phyloP scores from a whole-genome alignment of 2,329 filamentous ascomycete species.

The Mycosphaerelloides madeirae region DNA sequence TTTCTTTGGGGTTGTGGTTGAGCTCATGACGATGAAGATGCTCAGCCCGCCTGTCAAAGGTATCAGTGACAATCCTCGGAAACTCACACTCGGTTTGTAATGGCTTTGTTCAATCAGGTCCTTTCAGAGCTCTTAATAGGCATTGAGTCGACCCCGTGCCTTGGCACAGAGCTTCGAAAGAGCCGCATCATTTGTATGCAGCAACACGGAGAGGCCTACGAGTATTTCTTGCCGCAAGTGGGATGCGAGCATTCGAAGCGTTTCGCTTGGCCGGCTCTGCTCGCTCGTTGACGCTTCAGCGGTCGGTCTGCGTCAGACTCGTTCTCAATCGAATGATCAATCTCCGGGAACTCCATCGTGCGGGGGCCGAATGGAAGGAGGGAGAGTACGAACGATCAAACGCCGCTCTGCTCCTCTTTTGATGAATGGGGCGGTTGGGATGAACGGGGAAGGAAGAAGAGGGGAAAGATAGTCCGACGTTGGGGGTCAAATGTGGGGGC shows the following conservation, averaged over 20 bases:
- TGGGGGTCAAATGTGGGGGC: no score
- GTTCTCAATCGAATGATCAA: background rate
- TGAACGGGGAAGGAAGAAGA: no score
- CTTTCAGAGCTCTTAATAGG: background rate
- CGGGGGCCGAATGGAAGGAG: no score
- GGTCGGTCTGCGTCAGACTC: background rate
- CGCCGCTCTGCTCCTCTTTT: no score
- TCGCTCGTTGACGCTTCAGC: slow-evolving; percentile 40
- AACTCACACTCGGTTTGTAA: no score
- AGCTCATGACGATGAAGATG: slow-evolving; percentile 91
- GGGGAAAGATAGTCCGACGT: no score
- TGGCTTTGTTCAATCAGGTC: background rate
- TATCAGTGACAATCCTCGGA: background rate
- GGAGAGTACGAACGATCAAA: no score
- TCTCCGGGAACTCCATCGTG: no score
- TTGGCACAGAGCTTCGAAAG: no score
- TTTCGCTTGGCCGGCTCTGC: slow-evolving; percentile 72
- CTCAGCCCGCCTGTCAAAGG: slow-evolving; percentile 60
- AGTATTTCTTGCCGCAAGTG: slow-evolving; percentile 90
- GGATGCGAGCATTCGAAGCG: slow-evolving; percentile 65
- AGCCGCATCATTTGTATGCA: no score
- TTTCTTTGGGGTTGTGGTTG: slow-evolving; percentile 89
- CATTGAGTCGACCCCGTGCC: background rate
- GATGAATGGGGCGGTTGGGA: no score
- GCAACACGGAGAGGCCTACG: slow-evolving; percentile 34